Evolutionary conservation across 306 rosid genomes (phyloP).

Genomic region (Ormosia semicastrata): DNA sequence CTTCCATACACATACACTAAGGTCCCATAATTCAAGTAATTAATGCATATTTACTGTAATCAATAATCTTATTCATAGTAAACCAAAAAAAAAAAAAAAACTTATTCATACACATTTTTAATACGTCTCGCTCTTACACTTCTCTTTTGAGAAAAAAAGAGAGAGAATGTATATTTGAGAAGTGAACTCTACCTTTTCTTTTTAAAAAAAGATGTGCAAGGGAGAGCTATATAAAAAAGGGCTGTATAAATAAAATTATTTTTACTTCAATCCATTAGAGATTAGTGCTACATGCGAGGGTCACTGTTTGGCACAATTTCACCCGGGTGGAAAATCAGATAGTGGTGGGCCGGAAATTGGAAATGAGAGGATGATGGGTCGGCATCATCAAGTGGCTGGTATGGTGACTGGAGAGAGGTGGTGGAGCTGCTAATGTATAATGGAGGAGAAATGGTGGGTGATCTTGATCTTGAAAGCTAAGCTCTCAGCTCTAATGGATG

Average conservation of each 20-base stretch:
- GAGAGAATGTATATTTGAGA: not conserved
- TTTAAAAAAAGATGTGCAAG: no score
- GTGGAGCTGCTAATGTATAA: not conserved
- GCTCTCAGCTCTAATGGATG: constrained; percentile 32
- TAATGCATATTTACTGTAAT: not conserved
- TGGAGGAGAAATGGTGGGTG: constrained; percentile 16
- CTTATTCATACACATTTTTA: no score
- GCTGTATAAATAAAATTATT: not conserved
- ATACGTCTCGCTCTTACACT: no score
- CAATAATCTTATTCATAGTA: no score
- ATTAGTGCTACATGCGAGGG: not conserved
- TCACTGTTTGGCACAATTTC: not conserved
- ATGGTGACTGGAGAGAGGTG: not conserved
- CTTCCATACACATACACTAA: not conserved
- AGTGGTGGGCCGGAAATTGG: constrained; percentile 7
- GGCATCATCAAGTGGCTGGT: not conserved
- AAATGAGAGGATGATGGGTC: constrained; percentile 37
- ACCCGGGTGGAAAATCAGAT: not conserved
- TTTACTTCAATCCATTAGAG: no score
- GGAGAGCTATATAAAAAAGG: not conserved
- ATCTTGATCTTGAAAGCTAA: constrained; percentile 53
- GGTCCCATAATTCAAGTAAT: not conserved
- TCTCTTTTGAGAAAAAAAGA: not conserved
- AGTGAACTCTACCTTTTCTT: not conserved
- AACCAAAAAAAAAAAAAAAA: no score